These are phyloP conservation scores for Epithemia pelagica DNA, from an alignment of 108 stramenopile species.

Conservation along the genomic window DNA sequence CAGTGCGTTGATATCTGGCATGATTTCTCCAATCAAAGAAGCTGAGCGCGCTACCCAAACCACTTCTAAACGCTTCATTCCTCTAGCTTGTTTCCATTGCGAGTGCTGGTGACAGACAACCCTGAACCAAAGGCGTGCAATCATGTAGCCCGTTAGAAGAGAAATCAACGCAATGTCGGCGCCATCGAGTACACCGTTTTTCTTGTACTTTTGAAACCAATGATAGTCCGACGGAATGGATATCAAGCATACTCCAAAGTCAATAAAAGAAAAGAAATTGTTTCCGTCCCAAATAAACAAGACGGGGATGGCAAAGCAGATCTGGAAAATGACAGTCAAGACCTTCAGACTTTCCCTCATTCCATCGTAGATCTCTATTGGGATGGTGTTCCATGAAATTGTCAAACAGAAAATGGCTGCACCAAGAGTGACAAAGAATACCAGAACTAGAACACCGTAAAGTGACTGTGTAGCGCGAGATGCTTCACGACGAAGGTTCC, in stretches of 20 bases:
- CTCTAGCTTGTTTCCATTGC: background rate
- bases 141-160: slow-evolving; percentile 21
- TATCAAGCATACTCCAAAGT: slow-evolving; percentile 17
- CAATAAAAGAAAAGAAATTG: slow-evolving; percentile 24
- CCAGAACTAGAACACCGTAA: slow-evolving; percentile 25
- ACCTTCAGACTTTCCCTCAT: slow-evolving; percentile 20
- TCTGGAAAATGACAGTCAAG: slow-evolving; percentile 30
- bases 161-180: background rate
- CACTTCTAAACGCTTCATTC: slow-evolving; percentile 20
- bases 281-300: slow-evolving; percentile 23
- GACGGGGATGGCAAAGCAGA: slow-evolving; percentile 13
- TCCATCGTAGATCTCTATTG: slow-evolving; percentile 12
- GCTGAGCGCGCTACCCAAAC: slow-evolving; percentile 34
- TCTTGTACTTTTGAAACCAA: slow-evolving; percentile 13
- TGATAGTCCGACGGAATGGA: slow-evolving; percentile 22
- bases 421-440: slow-evolving; percentile 18
- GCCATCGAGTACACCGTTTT: slow-evolving; percentile 7
- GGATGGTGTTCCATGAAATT: slow-evolving; percentile 32
- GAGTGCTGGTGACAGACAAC: slow-evolving; percentile 19
- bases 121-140: slow-evolving; percentile 21
- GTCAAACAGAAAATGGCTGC: slow-evolving; percentile 14
- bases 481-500: slow-evolving; percentile 4
- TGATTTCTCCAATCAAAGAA: slow-evolving; percentile 17
- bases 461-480: slow-evolving; percentile 14
- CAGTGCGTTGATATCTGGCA: slow-evolving; percentile 26